Percentiles rank a stretch among this genome's conserved stretches.
Evolutionary conservation across 2,329 filamentous ascomycete genomes (phyloP).

Genomic region (Ophiobolus disseminans): DNA sequence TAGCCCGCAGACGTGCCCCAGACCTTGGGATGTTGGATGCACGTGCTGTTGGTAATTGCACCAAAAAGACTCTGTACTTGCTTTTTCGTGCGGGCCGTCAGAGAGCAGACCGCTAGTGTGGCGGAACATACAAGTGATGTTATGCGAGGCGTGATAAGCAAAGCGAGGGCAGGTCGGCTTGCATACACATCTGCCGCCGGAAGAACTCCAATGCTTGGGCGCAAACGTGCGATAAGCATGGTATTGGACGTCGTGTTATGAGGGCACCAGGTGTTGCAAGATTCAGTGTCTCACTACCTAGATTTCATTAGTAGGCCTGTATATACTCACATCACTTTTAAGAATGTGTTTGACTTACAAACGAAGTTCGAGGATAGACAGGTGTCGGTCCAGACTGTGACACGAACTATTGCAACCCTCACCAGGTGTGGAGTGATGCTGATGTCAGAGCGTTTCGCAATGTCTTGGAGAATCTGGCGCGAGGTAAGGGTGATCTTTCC

Average conservation of each 20-base stretch:
- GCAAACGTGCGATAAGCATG: slow-evolving; percentile 11
- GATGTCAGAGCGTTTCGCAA: slow-evolving; percentile 25
- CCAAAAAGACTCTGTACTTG: slow-evolving; percentile 14
- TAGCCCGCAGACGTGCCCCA: slow-evolving; percentile 20
- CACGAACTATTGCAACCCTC: too few relatives aligned
- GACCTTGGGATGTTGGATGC: slow-evolving; percentile 16
- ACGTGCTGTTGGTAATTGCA: slow-evolving; percentile 17
- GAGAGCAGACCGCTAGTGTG: slow-evolving; percentile 23
- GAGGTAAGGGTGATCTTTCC: slow-evolving; percentile 20
- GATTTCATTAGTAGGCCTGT: too few relatives aligned
- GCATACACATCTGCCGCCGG: slow-evolving; percentile 21
- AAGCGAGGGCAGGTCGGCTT: slow-evolving; percentile 8
- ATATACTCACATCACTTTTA: too few relatives aligned
- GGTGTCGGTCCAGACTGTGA: too few relatives aligned
- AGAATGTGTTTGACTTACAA: too few relatives aligned
- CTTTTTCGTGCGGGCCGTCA: slow-evolving; percentile 19
- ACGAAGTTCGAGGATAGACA: too few relatives aligned
- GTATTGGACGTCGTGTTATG: slow-evolving; percentile 11
- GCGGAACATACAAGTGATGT: slow-evolving; percentile 10
- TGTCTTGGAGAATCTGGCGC: slow-evolving; percentile 9
- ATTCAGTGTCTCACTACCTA: too few relatives aligned
- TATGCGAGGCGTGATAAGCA: slow-evolving; percentile 11
- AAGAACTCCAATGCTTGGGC: slow-evolving; percentile 14
- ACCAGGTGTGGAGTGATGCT: slow-evolving; percentile 11
- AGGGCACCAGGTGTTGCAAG: too few relatives aligned